Base-by-base conservation (phyloP, 345 rosid species). In the rapeseed (Brassica napus) region DNA sequence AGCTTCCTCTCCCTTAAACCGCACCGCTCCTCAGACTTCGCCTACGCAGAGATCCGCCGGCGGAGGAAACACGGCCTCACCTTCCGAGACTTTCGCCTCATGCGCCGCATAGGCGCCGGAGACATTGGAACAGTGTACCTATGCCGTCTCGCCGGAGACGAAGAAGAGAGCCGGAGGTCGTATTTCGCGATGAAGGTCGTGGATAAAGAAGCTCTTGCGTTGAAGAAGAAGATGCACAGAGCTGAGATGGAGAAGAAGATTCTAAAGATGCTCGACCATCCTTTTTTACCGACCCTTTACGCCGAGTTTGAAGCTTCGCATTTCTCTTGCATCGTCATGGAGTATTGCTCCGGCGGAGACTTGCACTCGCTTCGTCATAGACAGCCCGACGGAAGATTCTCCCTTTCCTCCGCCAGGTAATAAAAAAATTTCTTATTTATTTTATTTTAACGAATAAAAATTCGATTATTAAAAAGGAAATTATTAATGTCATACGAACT, bases 251-350 rank as follows among this genome's bases (percentile, higher is more conserved):
- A 95, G 87, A 90, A 84, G 68, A 87, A 83, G 82, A 87, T 95
- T 24, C 68, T 93, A 67, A 91, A 89, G 76, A 95, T 91, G 96
- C 78, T 93, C 8, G 98, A 93, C 77, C 98, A 95, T 74, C 99
- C 99, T 0, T 95, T 95, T 82, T 76, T 95, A 80, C 99, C 99
- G 4, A 90, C 89, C 23, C 85, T 95, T 9, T 95, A 90, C 74
- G 94, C 98, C 0, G 91, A 93, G 84, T 93, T 95, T 30, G 98
- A 95, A 68, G 96, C 87, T 63, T 91, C 96, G 0, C 92, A 87
- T 79, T 95, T 90, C 83, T 90, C 97, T 54, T 91, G 98, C 78
- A 85, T 95, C 73, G 94, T 95, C 11, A 95, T 93, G 98, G 99
- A 95, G 85, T 95, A 84, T 77, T 95, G 98, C 72, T 86, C 94